A percentile compares a stretch with the other conserved stretches of the same genome.
These are phyloP conservation scores for Venturia pyrina DNA, from an alignment of 2,329 filamentous ascomycete genomes.

Conservation along the genomic window DNA sequence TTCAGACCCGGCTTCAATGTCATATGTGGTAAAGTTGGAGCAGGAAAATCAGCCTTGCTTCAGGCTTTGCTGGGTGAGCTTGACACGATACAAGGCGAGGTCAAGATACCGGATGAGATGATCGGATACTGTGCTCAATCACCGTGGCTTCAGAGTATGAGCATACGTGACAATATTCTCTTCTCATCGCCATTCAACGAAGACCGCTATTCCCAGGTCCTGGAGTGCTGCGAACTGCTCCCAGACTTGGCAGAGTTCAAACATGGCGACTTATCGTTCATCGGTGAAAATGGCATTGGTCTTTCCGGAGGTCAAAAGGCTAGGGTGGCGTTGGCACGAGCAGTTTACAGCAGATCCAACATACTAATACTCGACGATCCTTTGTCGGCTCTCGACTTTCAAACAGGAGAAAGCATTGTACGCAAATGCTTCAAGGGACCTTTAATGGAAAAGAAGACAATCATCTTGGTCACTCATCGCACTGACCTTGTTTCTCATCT, in stretches of 20 bases:
- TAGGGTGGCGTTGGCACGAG: conserved; percentile 50
- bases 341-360: conserved; percentile 46
- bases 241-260: conserved; percentile 54
- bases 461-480: conserved; percentile 55
- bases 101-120: conserved; percentile 41
- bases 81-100: conserved; percentile 41
- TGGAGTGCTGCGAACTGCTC: conserved; percentile 52
- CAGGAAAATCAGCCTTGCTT: conserved; percentile 53
- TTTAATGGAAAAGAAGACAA: conserved; percentile 42
- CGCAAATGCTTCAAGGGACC: conserved; percentile 46
- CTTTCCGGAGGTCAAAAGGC: conserved; percentile 53
- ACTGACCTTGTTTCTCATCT: conserved; percentile 62
- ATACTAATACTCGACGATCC: conserved; percentile 50
- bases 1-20: conserved; percentile 50
- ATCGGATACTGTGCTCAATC: conserved; percentile 56
- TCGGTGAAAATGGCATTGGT: conserved; percentile 52
- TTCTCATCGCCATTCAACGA: conserved; percentile 61
- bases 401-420: conserved; percentile 54
- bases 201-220: conserved; percentile 55
- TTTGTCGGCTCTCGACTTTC: conserved; percentile 50
- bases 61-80: conserved; percentile 51
- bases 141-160: conserved; percentile 62
- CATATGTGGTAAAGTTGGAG: conserved; percentile 52
- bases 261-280: conserved; percentile 51
- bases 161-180: conserved; percentile 57